A percentile compares a stretch with the other conserved stretches of the same genome.
Conservation (phyloP, 495 filamentous ascomycete species). For the Endocarpon pusillum region DNA sequence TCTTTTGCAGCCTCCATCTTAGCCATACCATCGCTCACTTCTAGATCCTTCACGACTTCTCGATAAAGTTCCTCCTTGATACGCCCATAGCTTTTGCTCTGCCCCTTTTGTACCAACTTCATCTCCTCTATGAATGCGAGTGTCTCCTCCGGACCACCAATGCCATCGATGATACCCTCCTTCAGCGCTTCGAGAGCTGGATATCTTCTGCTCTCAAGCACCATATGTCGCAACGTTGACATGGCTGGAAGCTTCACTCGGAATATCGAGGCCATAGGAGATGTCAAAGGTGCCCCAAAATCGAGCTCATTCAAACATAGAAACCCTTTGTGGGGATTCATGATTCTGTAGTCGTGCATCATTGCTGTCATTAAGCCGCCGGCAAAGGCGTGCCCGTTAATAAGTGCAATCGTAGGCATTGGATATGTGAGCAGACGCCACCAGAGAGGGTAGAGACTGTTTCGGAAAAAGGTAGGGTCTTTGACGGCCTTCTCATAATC, state of each 20-base stretch:
- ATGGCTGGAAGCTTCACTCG: slow-evolving; percentile 41
- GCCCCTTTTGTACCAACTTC: slow-evolving; percentile 37
- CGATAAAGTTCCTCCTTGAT: slow-evolving; percentile 61
- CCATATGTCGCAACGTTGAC: slow-evolving; percentile 38
- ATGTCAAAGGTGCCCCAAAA: slow-evolving; percentile 51
- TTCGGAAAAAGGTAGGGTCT: slow-evolving; percentile 34
- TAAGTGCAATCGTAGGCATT: slow-evolving; percentile 63
- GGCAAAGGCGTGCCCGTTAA: slow-evolving; percentile 74
- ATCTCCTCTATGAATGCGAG: slow-evolving; percentile 36
- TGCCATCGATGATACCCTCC: slow-evolving; percentile 47
- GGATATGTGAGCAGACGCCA: slow-evolving; percentile 50
- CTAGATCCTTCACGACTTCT: slow-evolving; percentile 37
- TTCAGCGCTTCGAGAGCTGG: slow-evolving; percentile 38
- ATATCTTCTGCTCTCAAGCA: slow-evolving; percentile 54
- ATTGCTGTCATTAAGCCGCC: slow-evolving; percentile 66
- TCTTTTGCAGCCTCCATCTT: too few species aligned
- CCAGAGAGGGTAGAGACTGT: slow-evolving; percentile 41
- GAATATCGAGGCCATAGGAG: slow-evolving; percentile 60
- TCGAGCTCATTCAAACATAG: slow-evolving; percentile 66
- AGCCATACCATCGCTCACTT: too few species aligned
- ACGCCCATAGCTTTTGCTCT: slow-evolving; percentile 44
- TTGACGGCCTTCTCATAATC: slow-evolving; percentile 40
- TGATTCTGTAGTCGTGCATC: slow-evolving; percentile 69
- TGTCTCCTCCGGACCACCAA: slow-evolving; percentile 45
- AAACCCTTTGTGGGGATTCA: slow-evolving; percentile 50